Evolutionary conservation across 1,284 basidiomycete genomes (phyloP), one percentile per base, ranked within the genome.

Genomic region (Melampsora medusae): DNA sequence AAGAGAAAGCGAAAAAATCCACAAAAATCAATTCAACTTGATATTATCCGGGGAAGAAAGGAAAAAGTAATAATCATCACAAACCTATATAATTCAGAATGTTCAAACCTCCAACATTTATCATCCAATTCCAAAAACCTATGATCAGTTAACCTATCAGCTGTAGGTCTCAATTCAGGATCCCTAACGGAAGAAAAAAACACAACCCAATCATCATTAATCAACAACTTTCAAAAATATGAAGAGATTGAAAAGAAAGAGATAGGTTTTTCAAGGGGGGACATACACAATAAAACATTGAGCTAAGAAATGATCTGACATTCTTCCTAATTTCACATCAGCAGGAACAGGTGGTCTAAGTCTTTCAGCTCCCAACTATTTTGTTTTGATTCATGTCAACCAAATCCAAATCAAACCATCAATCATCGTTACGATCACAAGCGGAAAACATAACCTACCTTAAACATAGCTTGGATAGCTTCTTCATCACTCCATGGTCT

Each of bases 401-500:
- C 17, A n/a, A 9, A 25, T 56, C 28, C n/a, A 10, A 22, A 10
- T 4, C 22, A 31, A 67, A 48, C 48, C 79, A 59, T 33, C 65
- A 48, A 62, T 28, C 48, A 19, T 1, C 14, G 10, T 46, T 46
- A 46, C 12, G 12, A 46, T 46, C 2, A 46, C 42, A 12, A 19
- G 4, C 17, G 65, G 1, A 46, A n/a, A 25, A 42, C 16, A 25
- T 1, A 22, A 35, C 86, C 77, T 81, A 93, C 92, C 87, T 93
- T 92, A 83, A 93, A 91, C 89, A 99, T 92, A 78, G 97, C 95
- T 7, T 93, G 91, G 78, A 97, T 87, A 77, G 90, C 89, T 83
- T 96, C 92, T 80, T 93, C 89, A 33, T 91, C 90, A 25, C 87
- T 89, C 97, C 97, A 99, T 5, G 97, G 96, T 67, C 96, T 86